Evolutionary conservation across 306 rosid species (phyloP).

Genomic region (Cicer judaicum): DNA sequence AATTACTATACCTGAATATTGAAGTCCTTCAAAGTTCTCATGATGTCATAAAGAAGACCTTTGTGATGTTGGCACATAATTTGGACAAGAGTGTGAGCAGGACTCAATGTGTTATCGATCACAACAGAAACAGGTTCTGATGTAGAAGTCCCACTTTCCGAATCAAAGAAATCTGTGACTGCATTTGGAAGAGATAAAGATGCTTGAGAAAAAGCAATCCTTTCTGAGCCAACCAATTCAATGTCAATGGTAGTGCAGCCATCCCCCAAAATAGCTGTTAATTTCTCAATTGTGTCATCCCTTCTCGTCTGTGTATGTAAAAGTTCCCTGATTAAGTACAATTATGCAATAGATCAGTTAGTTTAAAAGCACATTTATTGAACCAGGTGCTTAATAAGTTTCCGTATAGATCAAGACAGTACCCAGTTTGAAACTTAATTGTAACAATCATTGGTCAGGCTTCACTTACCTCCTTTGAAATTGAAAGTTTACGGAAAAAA

Average conservation of each 20-base stretch:
- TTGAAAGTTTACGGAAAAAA: background rate
- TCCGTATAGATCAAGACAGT: too few relatives aligned
- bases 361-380: conserved; percentile 17
- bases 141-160: conserved; percentile 56
- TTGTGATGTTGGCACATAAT: conserved; percentile 84
- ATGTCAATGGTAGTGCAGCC: conserved; percentile 66
- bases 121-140: conserved; percentile 60
- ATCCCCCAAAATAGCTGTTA: conserved; percentile 59
- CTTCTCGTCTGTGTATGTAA: conserved; percentile 73
- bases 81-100: conserved; percentile 93
- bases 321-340: conserved; percentile 66
- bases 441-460: too few relatives aligned
- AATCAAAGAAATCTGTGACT: conserved; percentile 60
- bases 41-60: conserved; percentile 92
- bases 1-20: conserved; percentile 71
- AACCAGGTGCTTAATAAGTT: too few relatives aligned
- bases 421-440: too few relatives aligned
- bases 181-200: conserved; percentile 71
- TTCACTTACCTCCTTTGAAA: too few relatives aligned
- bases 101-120: conserved; percentile 82
- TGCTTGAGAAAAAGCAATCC: conserved; percentile 64
- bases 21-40: conserved; percentile 94
- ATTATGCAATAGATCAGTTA: conserved; percentile 32
- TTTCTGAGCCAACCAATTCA: conserved; percentile 71
- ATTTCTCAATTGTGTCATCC: conserved; percentile 61